Percentiles rank a stretch among this genome's conserved stretches.
These are phyloP conservation scores for Knufia fluminis DNA, from an alignment of 2,329 filamentous ascomycete species.

Conservation along the genomic window DNA sequence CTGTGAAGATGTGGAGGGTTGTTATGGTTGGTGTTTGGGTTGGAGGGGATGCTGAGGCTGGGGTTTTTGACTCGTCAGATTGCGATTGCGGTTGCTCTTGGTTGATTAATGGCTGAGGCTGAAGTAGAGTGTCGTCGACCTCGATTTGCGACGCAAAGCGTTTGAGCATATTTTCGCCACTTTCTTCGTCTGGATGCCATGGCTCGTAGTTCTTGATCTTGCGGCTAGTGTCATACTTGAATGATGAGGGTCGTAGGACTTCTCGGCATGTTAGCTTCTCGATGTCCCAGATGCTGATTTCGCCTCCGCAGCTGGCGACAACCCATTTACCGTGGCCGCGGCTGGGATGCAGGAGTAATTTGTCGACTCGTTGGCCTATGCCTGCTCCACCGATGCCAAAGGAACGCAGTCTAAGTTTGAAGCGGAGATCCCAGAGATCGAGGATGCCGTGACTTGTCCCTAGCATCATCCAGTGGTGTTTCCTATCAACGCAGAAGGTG, in stretches of 20 bases:
- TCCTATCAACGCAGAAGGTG: constrained; percentile 79
- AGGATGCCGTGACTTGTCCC: constrained; percentile 90
- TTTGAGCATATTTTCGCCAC: constrained; percentile 73
- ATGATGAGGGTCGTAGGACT: constrained; percentile 56
- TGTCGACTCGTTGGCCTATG: constrained; percentile 49
- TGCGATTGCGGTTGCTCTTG: background rate
- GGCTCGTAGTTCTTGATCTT: constrained; percentile 59
- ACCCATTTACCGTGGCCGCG: constrained; percentile 75
- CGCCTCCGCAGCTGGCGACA: constrained; percentile 80
- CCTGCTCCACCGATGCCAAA: constrained; percentile 67
- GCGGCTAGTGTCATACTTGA: constrained; percentile 5
- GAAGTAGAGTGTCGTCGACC: constrained; percentile 17
- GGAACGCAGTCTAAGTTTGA: constrained; percentile 73
- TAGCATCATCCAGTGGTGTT: constrained; percentile 80
- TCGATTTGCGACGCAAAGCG: constrained; percentile 58
- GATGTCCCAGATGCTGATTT: constrained; percentile 91
- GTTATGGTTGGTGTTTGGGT: constrained; percentile 13
- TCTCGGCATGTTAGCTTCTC: constrained; percentile 84
- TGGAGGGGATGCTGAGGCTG: background rate
- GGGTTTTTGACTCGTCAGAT: background rate
- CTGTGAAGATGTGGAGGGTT: constrained; percentile 50
- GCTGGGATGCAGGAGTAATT: constrained; percentile 64
- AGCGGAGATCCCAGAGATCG: constrained; percentile 94
- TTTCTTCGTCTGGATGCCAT: constrained; percentile 84
- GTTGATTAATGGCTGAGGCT: constrained; percentile 2